These are phyloP conservation scores for Neoboletus brunneissimus DNA, from an alignment of 768 basidiomycete species.

Conservation along the genomic window DNA sequence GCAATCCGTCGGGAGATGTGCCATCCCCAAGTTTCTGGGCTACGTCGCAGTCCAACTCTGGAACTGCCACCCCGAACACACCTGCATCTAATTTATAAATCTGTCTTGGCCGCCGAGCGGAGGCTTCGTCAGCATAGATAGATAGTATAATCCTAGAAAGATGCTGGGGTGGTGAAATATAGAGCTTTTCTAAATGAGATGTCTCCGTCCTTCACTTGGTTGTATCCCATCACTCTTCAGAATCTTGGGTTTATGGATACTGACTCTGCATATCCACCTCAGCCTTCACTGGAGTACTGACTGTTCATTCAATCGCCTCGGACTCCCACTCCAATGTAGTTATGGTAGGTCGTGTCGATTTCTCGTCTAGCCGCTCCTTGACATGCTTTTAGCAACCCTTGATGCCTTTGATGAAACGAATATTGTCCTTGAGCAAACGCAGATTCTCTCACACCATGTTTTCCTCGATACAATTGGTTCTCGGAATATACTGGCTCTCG, in stretches of 20 bases:
- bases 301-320: background rate
- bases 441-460: background rate
- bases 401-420: background rate
- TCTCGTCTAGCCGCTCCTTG: background rate
- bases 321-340: background rate
- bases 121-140: slow-evolving; percentile 3
- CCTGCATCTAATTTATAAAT: slow-evolving; percentile 7
- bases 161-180: background rate
- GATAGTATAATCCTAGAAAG: background rate
- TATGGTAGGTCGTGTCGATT: background rate
- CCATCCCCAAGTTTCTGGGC: slow-evolving; percentile 41
- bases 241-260: background rate
- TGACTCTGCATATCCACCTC: background rate
- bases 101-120: background rate
- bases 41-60: slow-evolving; percentile 42
- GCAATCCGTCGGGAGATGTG: slow-evolving; percentile 45
- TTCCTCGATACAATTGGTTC: background rate
- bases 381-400: background rate
- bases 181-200: background rate
- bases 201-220: background rate
- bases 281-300: background rate
- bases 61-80: slow-evolving; percentile 43
- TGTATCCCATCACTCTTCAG: background rate
- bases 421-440: background rate
- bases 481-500: background rate